Percentiles rank a stretch among this genome's conserved stretches.
Evolutionary conservation across 75 land plant genomes (phyloP).

Genomic region (Picea sitchensis): DNA sequence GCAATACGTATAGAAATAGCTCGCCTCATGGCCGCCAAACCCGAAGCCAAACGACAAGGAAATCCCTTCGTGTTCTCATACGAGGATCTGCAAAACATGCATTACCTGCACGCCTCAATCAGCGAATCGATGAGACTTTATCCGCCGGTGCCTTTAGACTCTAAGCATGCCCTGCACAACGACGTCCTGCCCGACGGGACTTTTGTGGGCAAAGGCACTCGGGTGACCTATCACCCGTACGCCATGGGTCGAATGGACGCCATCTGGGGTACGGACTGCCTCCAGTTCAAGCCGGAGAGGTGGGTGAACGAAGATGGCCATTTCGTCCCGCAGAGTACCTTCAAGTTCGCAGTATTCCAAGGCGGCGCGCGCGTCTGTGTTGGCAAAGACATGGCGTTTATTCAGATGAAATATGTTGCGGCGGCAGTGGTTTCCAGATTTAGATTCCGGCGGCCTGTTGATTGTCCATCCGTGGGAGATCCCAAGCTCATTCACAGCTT

Average conservation of each 20-base stretch:
- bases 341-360: constrained; percentile 35
- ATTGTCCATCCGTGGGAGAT: too few relatives aligned
- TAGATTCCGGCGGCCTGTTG: neutral
- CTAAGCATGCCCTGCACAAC: constrained; percentile 37
- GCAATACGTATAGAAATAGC: constrained; percentile 10
- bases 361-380: constrained; percentile 38
- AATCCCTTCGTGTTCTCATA: constrained; percentile 6
- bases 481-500: neutral
- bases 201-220: constrained; percentile 26
- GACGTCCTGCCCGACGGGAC: constrained; percentile 70
- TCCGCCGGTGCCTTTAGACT: constrained; percentile 66
- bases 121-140: constrained; percentile 58
- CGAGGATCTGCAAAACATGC: constrained; percentile 42
- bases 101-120: constrained; percentile 60
- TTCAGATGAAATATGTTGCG: constrained; percentile 36
- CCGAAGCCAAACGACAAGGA: neutral
- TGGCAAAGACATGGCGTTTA: constrained; percentile 42
- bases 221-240: constrained; percentile 55
- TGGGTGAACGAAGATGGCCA: constrained; percentile 18
- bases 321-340: constrained; percentile 26
- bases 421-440: constrained; percentile 18
- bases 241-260: constrained; percentile 60
- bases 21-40: neutral
- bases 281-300: constrained; percentile 36
- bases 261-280: constrained; percentile 33